Evolutionary conservation across 2,329 filamentous ascomycete genomes (phyloP).

Genomic region (Didymella pomorum): DNA sequence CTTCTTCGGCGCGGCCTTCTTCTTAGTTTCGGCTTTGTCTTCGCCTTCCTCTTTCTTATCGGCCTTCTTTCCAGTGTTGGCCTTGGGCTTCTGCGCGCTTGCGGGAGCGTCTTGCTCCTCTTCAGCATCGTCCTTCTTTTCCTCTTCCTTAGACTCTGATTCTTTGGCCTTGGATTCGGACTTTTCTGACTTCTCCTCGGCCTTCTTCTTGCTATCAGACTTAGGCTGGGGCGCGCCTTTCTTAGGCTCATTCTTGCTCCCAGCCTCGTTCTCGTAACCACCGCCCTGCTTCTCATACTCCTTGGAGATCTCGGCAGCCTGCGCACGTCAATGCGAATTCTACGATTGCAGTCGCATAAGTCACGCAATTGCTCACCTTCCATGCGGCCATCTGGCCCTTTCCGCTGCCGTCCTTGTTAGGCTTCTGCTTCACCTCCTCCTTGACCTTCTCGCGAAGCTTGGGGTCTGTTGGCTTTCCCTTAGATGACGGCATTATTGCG

Average conservation of each 20-base stretch:
- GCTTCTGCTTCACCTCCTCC: conserved; percentile 56
- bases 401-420: conserved; percentile 57
- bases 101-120: conserved; percentile 26
- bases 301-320: conserved; percentile 55
- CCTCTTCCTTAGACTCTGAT: conserved; percentile 28
- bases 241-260: conserved; percentile 55
- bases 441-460: conserved; percentile 56
- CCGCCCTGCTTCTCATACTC: conserved; percentile 54
- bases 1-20: conserved; percentile 33
- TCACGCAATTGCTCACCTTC: conserved; percentile 47
- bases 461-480: conserved; percentile 57
- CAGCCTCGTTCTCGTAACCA: conserved; percentile 53
- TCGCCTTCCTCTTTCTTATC: conserved; percentile 28
- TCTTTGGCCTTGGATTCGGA: conserved; percentile 35
- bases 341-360: background rate
- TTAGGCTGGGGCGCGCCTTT: conserved; percentile 53
- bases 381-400: conserved; percentile 59
- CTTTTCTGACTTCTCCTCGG: conserved; percentile 32
- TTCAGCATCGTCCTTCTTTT: conserved; percentile 22
- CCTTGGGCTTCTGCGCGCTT: conserved; percentile 35
- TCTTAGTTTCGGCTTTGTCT: conserved; percentile 28
- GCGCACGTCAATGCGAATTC: conserved; percentile 1
- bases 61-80: conserved; percentile 32
- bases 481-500: conserved; percentile 51
- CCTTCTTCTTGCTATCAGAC: conserved; percentile 32